Evolutionary conservation across 768 basidiomycete species (phyloP), one percentile per base, ranked within the genome.

Genomic region (Phaeotremella skinneri): DNA sequence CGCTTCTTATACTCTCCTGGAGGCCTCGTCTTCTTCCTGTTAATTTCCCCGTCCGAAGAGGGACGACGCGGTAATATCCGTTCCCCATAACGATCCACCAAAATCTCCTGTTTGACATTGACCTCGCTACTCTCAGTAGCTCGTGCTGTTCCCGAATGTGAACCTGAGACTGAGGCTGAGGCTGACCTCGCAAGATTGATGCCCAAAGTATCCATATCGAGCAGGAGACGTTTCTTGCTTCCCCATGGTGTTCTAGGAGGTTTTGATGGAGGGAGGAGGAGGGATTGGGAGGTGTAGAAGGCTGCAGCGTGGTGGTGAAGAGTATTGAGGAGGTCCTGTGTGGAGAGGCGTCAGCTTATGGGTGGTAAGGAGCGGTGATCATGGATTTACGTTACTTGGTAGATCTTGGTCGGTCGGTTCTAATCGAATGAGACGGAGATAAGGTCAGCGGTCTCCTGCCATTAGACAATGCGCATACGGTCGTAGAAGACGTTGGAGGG

Each of bases 1-100:
- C 66, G 52, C 25, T 51, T 52, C 41, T 65, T 66, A 42, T 64
- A 64, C 41, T 23, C 56, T 27, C 56, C 55, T 37, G 41, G 52
- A 13, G 48, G 21, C 26, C 34, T 50, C 32, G 11, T 50, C 51
- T 34, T 56, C 41, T 6, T 31, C 16, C 16, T 26, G 43, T 14
- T 37, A 26, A 13, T 37, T 14, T 37, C 41, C 31, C 41, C 32
- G 29, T 11, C 47, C 47, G 16, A 48, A 23, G 47, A 13, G 21
- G 47, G 47, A 16, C 11, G 13, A 23, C 11, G 16, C 23, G 31
- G n/a, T n/a, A 23, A 14, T 25, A 27, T 32, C 32, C 34, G 7
- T 39, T 32, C 16, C 9, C 31, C 49, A 11, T 39, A 29, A 43
- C 37, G 50, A 11, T 58, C 54, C 23, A 23, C 49, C 23, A 47